Evolutionary conservation across 345 rosid genomes (phyloP).

Genomic region (Fremontodendron californicum): DNA sequence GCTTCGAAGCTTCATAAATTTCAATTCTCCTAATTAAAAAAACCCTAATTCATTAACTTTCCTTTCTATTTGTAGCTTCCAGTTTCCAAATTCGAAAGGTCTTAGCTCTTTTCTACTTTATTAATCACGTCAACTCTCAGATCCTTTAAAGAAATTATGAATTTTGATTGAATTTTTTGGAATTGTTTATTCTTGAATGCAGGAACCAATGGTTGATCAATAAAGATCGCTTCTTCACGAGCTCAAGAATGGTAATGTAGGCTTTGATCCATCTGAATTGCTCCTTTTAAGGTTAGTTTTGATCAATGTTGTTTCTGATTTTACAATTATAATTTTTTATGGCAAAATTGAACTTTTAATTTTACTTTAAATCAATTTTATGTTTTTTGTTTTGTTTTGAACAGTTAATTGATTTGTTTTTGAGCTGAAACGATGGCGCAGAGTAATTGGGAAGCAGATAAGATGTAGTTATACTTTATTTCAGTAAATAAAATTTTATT

Average conservation of each 20-base stretch:
- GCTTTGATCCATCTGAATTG: constrained; percentile 23
- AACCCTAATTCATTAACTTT: constrained; percentile 25
- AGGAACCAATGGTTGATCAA: constrained; percentile 32
- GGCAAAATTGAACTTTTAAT: not conserved
- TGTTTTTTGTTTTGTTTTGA: constrained; percentile 11
- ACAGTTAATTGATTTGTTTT: constrained; percentile 16
- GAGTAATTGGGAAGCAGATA: constrained; percentile 95
- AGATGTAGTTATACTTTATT: constrained; percentile 50
- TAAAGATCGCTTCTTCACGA: constrained; percentile 25
- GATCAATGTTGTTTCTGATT: constrained; percentile 2
- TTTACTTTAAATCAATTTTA: constrained; percentile 18
- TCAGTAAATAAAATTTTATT: not conserved
- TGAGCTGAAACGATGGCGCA: constrained; percentile 59
- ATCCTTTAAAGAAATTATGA: not conserved
- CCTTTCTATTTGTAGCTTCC: not conserved
- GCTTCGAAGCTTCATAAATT: constrained; percentile 1
- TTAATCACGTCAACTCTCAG: not conserved
- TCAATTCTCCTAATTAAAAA: not conserved
- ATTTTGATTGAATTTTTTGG: not conserved
- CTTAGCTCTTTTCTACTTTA: constrained; percentile 3
- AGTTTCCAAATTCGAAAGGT: not conserved
- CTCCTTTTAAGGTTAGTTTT: constrained; percentile 15
- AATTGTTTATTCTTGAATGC: constrained; percentile 4
- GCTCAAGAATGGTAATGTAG: no score
- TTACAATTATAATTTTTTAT: not conserved